Evolutionary conservation across 2,329 filamentous ascomycete genomes (phyloP).

Genomic region (Trichoderma aggressivum): DNA sequence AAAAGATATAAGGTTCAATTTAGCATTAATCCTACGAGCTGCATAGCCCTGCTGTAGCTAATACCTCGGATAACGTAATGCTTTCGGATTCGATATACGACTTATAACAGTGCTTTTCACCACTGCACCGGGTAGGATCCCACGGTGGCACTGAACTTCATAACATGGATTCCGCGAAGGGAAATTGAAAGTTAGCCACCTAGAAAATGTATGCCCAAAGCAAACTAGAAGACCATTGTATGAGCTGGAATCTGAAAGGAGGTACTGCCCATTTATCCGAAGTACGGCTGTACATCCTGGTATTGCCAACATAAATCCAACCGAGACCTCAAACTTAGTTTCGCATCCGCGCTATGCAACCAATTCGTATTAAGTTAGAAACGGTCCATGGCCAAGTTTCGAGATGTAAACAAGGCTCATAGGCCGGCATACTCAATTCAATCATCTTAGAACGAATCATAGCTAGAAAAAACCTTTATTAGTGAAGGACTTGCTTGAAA

Average conservation of each 20-base stretch:
- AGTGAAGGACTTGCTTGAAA: neutral
- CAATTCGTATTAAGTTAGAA: neutral
- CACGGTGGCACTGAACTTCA: neutral
- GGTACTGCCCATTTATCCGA: neutral
- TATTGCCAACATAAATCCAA: neutral
- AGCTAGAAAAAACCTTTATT: neutral
- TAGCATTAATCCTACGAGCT: neutral
- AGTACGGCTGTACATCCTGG: neutral
- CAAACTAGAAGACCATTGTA: neutral
- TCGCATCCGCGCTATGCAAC: neutral
- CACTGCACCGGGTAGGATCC: neutral
- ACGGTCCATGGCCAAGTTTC: neutral
- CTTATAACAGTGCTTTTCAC: neutral
- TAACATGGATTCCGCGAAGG: neutral
- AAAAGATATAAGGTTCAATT: neutral
- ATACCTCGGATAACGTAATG: neutral
- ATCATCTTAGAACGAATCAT: neutral
- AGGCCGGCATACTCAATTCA: neutral
- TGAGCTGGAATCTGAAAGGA: neutral
- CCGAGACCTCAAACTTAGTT: neutral
- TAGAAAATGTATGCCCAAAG: neutral
- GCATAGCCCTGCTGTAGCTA: neutral
- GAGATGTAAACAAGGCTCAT: neutral
- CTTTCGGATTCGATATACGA: neutral
- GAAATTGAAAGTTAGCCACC: neutral